phyloP scores from a whole-genome alignment of 495 filamentous ascomycete genomes.

The Lentithecium fluviatile region DNA sequence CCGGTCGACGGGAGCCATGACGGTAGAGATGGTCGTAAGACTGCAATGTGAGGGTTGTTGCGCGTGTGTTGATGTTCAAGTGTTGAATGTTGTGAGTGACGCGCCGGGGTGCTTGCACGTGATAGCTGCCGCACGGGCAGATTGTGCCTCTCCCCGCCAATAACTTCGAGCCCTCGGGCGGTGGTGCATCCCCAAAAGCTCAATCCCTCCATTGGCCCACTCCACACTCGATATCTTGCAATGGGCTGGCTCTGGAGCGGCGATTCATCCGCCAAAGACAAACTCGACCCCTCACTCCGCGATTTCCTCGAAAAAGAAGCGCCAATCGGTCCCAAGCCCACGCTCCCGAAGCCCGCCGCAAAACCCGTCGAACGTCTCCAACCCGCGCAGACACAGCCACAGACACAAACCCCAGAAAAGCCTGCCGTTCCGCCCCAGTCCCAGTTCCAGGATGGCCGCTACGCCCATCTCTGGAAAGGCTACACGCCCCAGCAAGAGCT shows the following conservation, averaged over 20 bases:
- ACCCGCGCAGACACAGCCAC: conserved; percentile 7
- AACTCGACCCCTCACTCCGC: conserved; percentile 26
- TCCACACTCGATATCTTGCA: too few relatives aligned
- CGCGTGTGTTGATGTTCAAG: neutral
- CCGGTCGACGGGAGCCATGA: conserved; percentile 6
- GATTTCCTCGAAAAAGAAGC: conserved; percentile 29
- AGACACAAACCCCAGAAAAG: neutral
- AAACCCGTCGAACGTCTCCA: conserved; percentile 5
- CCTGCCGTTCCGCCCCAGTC: conserved; percentile 51
- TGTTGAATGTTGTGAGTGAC: too few relatives aligned
- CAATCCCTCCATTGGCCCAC: too few relatives aligned
- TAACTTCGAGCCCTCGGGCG: conserved; percentile 16
- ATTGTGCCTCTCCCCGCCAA: too few relatives aligned
- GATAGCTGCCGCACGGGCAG: too few relatives aligned
- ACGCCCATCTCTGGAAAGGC: conserved; percentile 88
- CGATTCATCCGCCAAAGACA: conserved; percentile 16
- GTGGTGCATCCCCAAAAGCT: conserved; percentile 20
- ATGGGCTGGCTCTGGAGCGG: conserved; percentile 33
- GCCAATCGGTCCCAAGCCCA: conserved; percentile 11
- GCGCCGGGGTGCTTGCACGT: too few relatives aligned
- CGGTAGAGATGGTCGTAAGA: neutral
- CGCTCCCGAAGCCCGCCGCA: conserved; percentile 13
- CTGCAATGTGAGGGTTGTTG: neutral
- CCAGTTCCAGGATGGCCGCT: conserved; percentile 77
- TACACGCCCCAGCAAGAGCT: conserved; percentile 68